Evolutionary conservation across 441 rosid genomes (phyloP), one percentile per base, ranked within the genome.

Genomic region (Mallotus japonicus): DNA sequence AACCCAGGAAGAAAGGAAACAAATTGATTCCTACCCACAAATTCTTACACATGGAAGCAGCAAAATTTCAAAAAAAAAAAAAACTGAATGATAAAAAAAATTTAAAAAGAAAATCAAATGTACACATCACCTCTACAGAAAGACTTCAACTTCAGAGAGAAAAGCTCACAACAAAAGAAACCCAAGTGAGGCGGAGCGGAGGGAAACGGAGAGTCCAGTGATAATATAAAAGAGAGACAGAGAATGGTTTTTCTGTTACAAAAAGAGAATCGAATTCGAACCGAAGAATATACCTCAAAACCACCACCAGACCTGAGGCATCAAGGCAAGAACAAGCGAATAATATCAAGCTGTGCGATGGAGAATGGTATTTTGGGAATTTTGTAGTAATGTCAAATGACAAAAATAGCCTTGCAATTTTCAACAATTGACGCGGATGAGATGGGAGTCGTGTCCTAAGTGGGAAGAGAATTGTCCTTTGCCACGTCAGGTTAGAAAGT

Each of bases 251-350:
- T 72, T 62, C 53, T 67, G 79, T 63, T 72, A 50, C 72, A 61
- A 28, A 28, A 24, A 66, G 67, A 51, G 81, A 76, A 75, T 81
- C 82, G 73, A 78, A 77, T 65, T 19, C 55, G 67, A 40, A 20
- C 51, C 54, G 20, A 3, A 64, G 90, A 88, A 87, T 85, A 86
- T 85, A 59, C 89, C 84, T 56, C 8, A 57, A 28, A 42, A 37
- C 5, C 40, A 37, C 6, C 10, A 63, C 70, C 60, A 51, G 40
- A 34, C 62, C 77, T 10, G 65, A 70, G 50, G 74, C 75, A 54
- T 19, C 40, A 56, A 17, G 20, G 28, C 56, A 61, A 19, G 72
- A 12, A 19, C 8, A 71, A 20, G 6, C 40, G 59, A 71, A 34
- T 42, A 8, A 50, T 51, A 5, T 11, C 10, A 62, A 67, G 17